Base-by-base conservation (phyloP, 2,329 filamentous ascomycete genomes). In the Chrysoporthe deuterocubensis region DNA sequence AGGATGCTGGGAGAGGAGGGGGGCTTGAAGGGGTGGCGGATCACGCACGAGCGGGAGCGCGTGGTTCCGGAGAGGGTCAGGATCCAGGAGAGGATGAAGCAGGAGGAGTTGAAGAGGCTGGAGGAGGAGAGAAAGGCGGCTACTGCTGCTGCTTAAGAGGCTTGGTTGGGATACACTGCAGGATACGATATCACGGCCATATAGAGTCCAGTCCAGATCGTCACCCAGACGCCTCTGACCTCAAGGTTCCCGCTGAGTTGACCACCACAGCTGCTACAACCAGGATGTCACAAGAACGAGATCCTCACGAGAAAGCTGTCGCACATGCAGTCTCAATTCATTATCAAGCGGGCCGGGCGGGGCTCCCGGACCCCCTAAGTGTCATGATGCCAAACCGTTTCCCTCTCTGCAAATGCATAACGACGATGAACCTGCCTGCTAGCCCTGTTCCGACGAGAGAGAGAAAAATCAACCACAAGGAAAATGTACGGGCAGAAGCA, bases 41-140 rank as follows among this genome's bases (percentile, higher is more conserved):
- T 86, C 58, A 80, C 80, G 13, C 79, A 71, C 9, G 78, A 81
- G 40, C 80, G 86, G 69, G 84, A 88, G 75, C 62, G 65, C 2
- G 76, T 89, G 16, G 77, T 88, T 2, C 87, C 84, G 0, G 81
- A 83, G 71, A 77, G 85, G 43, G 71, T 87, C 18, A 77, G 78
- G 63, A 76, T 82, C 7, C 82, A 85, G 75, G 79, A 82, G 73
- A 77, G 76, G 73, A 85, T 86, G 85, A 85, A 81, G 79, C 74
- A 73, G 70, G 79, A 82, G 70, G 84, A 87, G 73, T 71, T 83
- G 67, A 80, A 81, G 75, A 79, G 85, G 71, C 69, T 86, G 65
- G 75, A 75, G 62, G 75, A 75, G 66, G 37, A 65, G 44, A 40
- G n/a, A 16, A 64, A 60, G 16, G 50, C 57, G n/a, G 64, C 58